Conservation (phyloP, 1,284 basidiomycete genomes). For the Marasmius oreades region DNA sequence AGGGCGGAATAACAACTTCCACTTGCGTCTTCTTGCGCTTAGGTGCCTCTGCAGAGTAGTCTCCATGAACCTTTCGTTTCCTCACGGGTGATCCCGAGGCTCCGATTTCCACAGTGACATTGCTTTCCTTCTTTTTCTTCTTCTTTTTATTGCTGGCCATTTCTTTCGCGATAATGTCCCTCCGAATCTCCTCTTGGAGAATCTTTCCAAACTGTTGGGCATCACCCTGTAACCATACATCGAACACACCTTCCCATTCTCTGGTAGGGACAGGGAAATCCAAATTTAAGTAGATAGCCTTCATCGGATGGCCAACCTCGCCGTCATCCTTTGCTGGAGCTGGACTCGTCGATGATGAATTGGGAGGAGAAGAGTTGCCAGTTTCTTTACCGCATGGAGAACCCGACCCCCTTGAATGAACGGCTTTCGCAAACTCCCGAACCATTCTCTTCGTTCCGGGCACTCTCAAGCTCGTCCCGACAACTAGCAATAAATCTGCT, state of each 20-base stretch:
- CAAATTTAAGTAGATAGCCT: conserved; percentile 82
- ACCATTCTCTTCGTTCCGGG: conserved; percentile 94
- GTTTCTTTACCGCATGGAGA: conserved; percentile 12
- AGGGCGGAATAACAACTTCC: background rate
- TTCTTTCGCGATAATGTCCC: conserved; percentile 48
- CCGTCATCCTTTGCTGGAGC: conserved; percentile 26
- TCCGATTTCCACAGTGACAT: background rate
- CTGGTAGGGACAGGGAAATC: conserved; percentile 85
- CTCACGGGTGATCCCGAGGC: background rate
- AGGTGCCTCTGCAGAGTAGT: background rate
- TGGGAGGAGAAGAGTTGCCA: background rate
- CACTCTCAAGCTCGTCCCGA: conserved; percentile 86
- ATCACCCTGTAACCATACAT: conserved; percentile 89
- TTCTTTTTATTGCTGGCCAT: conserved; percentile 47
- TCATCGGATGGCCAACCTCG: conserved; percentile 53
- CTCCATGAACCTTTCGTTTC: background rate
- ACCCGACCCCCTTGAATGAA: conserved; percentile 45
- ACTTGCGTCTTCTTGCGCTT: background rate
- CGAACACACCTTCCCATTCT: conserved; percentile 91
- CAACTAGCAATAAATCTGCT: conserved; percentile 86
- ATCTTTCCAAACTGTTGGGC: conserved; percentile 73
- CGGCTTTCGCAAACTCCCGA: conserved; percentile 85
- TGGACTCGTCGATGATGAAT: conserved; percentile 12
- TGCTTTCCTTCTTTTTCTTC: conserved; percentile 21
- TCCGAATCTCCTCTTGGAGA: conserved; percentile 53